Evolutionary conservation across 75 land plant genomes (phyloP), one percentile per base, ranked within the genome.

Genomic region (Sequoiadendron giganteum): DNA sequence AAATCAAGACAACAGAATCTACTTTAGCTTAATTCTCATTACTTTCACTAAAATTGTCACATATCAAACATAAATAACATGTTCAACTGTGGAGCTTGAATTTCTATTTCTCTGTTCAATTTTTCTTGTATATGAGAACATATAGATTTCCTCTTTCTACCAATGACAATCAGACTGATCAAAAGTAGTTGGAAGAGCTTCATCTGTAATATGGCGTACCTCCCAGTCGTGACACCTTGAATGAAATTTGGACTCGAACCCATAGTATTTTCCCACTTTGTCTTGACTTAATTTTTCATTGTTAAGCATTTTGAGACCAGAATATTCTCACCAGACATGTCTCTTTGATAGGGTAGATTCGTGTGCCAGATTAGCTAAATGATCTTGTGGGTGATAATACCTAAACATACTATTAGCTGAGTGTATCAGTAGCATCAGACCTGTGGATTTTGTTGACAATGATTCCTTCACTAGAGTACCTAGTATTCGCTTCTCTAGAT

Each of bases 361-460:
- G 2, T 15, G 40, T 77, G 80, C 36, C 80, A 36, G 5, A 32
- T 84, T 68, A 42, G 45, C 30, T n/a, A 52, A 30, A 84, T 15
- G 13, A 84, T 13, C 11, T 30, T 58, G 73, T 54, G 86, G 86
- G 2, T 39, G 68, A 58, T 56, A 68, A 56, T 86, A n/a, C 30
- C 19, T 86, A 47, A 61, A 21, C 25, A 83, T 21, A 48, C 84
- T 48, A 45, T 43, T 83, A 83, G 25, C n/a, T 87, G 82, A 87
- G n/a, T 79, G 36, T 73, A 79, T 40, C n/a, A 40, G 15, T 48
- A 77, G 70, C n/a, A 48, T 70, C 48, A 19, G 58, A n/a, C 1
- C 1, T 4, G 19, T 72, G n/a, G 11, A 58, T 40, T 47, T 85
- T 34, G 3, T 88, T 48, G 18, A 15, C 56, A 85, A 4, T 21